Percentiles rank a stretch among this genome's conserved stretches.
These are phyloP conservation scores for Ceratobasidium sp. DNA, from an alignment of 1,284 basidiomycete genomes.

Conservation along the genomic window DNA sequence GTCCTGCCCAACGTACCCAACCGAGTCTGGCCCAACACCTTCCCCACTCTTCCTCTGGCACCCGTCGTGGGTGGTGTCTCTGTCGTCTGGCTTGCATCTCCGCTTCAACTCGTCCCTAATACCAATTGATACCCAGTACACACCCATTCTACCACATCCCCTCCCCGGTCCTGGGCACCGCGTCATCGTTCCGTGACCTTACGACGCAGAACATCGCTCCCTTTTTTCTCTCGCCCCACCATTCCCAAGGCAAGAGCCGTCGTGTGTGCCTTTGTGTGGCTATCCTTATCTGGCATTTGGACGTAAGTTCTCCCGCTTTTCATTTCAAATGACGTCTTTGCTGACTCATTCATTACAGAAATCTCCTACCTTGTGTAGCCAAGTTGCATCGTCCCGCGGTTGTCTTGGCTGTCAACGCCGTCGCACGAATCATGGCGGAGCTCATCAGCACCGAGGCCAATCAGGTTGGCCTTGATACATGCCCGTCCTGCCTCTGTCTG, in stretches of 20 bases:
- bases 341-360: conserved; percentile 31
- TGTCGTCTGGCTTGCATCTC: no score
- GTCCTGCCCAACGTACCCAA: conserved; percentile 7
- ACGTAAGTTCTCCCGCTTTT: conserved; percentile 39
- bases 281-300: conserved; percentile 44
- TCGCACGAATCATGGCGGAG: conserved; percentile 40
- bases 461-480: conserved; percentile 7
- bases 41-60: background rate
- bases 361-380: conserved; percentile 26
- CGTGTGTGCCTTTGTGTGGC: conserved; percentile 42
- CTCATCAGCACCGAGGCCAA: conserved; percentile 37
- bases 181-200: conserved; percentile 9
- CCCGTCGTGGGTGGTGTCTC: no score
- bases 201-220: conserved; percentile 31
- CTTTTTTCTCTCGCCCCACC: background rate
- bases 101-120: no score
- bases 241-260: background rate
- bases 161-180: conserved; percentile 36
- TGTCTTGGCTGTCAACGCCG: conserved; percentile 34
- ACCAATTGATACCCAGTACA: no score
- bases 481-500: background rate
- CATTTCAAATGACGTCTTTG: conserved; percentile 21
- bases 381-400: conserved; percentile 34
- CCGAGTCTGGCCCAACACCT: background rate
- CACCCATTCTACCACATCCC: conserved; percentile 40